phyloP scores from a whole-genome alignment of 1,284 basidiomycete genomes.

The Ceratobasidium sp. region DNA sequence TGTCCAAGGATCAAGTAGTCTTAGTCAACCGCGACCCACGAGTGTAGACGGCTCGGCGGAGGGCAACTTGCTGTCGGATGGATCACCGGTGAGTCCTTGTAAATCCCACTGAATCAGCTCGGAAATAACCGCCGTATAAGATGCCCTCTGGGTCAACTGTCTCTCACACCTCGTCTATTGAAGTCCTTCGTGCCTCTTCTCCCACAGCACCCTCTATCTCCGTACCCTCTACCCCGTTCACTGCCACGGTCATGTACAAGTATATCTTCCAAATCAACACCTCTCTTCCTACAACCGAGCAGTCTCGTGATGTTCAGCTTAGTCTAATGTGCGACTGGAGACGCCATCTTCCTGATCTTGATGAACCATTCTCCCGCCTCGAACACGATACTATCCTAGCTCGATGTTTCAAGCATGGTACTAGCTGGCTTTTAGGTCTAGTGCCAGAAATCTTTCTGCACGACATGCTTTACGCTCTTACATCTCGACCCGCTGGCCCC shows the following conservation, averaged over 20 bases:
- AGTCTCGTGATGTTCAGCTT: background rate
- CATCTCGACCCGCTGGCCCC: no score
- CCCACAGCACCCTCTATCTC: background rate
- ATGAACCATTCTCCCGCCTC: conserved; percentile 4
- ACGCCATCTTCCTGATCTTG: conserved; percentile 10
- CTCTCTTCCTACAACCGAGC: background rate
- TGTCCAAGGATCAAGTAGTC: no score
- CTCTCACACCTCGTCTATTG: background rate
- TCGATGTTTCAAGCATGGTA: conserved; percentile 13
- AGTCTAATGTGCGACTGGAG: conserved; percentile 30
- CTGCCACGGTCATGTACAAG: background rate
- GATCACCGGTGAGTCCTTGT: no score
- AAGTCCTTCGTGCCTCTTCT: background rate
- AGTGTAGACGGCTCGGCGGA: no score
- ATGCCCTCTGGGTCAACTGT: background rate
- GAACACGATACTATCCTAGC: conserved; percentile 7
- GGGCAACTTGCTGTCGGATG: no score
- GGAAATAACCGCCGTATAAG: no score
- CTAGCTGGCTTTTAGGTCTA: background rate
- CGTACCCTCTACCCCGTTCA: background rate
- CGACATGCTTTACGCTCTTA: conserved; percentile 25
- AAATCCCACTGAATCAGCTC: no score
- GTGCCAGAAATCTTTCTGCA: conserved; percentile 13
- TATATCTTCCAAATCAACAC: conserved; percentile 24
- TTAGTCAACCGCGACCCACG: no score